Base-by-base conservation (phyloP, 257 asterid species). In the Plantago elongata region DNA sequence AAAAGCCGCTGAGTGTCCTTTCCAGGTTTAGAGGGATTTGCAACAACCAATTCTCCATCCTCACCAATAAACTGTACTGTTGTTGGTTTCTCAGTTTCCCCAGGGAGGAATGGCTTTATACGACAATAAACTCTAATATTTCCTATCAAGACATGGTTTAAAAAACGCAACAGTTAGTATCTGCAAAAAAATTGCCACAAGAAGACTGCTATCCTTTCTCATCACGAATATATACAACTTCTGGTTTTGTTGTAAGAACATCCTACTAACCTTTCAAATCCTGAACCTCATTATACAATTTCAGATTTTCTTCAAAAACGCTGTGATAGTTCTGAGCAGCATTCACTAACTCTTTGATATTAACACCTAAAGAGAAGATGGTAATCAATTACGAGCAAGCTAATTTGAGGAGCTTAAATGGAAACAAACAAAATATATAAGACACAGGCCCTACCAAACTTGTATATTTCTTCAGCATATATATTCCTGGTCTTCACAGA, bases 51-150 rank as follows among this genome's bases (percentile, higher is more conserved):
- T 64, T 91, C 98, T 71, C 98, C 98, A 59, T 88, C 89, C 68
- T 91, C 98, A 37, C 96, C 95, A 16, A 86, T 77, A 67, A 88
- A 91, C 72, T 91, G 87, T 37, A 91, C 82, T 64, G 92, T 84
- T 44, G 98, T 85, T 55, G 76, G 80, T 47, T 81, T 84, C 67
- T 62, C 69, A 79, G 74, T 88, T 81, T 88, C 87, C 47, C 92
- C 90, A 0, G 84, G 74, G 57, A 86, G 85, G 81, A 88, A 85
- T 66, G 98, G 98, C 77, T 95, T 79, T 75, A 91, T 80, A 62
- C 98, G 94, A 58, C 96, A 84, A 63, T 88, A 91, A 46, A 91
- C 96, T 84, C 98, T 70, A 57, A 91, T 88, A 70, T 91, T 91
- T 71, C 98, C 98, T 90, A 65, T 13, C 22, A 50, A 48, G 2